Percentiles rank a stretch among this genome's conserved stretches.
Evolutionary conservation across 108 stramenopile species (phyloP).

Genomic region (Mediolabrus comicus): DNA sequence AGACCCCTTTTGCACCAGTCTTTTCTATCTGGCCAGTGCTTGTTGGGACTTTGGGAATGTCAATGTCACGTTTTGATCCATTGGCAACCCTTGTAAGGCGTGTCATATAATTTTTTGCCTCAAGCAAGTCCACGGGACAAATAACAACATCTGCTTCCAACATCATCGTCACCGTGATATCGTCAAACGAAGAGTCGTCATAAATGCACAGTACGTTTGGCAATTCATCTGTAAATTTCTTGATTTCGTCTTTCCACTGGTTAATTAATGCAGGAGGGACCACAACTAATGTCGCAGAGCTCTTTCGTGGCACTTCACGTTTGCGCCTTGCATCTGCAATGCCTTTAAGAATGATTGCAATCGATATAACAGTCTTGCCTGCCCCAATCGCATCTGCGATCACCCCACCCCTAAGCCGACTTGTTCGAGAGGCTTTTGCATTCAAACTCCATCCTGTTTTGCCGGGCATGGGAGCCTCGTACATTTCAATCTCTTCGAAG

Average conservation of each 20-base stretch:
- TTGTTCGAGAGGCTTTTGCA: conserved; percentile 50
- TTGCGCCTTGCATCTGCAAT: conserved; percentile 39
- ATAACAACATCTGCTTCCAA: conserved; percentile 65
- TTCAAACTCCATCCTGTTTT: conserved; percentile 58
- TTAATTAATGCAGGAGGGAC: conserved; percentile 74
- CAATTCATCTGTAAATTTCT: conserved; percentile 52
- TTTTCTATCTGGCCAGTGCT: conserved; percentile 46
- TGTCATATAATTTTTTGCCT: conserved; percentile 50
- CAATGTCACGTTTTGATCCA: conserved; percentile 14
- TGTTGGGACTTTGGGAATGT: conserved; percentile 46
- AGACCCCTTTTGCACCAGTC: conserved; percentile 53
- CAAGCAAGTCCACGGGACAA: conserved; percentile 59
- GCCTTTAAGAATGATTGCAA: conserved; percentile 69
- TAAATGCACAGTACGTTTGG: conserved; percentile 57
- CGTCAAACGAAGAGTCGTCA: conserved; percentile 40
- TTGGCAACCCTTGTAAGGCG: conserved; percentile 38
- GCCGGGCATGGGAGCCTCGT: conserved; percentile 64
- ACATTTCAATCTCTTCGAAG: conserved; percentile 68
- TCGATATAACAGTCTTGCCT: conserved; percentile 79
- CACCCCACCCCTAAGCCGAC: conserved; percentile 64
- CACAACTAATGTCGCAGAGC: conserved; percentile 66
- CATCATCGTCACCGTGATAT: conserved; percentile 44
- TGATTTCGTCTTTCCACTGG: conserved; percentile 71
- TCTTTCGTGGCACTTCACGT: conserved; percentile 31
- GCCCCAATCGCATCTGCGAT: conserved; percentile 82